A percentile compares a stretch with the other conserved stretches of the same genome.
Evolutionary conservation across 768 basidiomycete genomes (phyloP).

Genomic region (Suillus luteus): DNA sequence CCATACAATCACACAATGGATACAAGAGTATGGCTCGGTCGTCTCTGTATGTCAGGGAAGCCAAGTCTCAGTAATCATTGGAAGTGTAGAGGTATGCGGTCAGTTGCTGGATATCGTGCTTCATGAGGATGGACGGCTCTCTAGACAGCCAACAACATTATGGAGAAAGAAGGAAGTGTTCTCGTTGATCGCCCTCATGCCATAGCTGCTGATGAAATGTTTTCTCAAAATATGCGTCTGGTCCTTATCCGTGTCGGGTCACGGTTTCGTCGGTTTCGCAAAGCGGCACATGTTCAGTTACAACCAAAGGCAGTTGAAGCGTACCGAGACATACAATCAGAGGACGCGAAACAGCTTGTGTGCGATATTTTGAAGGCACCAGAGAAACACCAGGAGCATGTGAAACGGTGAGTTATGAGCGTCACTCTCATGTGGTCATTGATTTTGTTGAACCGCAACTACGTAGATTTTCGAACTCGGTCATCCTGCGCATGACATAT

Average conservation of each 20-base stretch:
- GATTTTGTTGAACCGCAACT: neutral
- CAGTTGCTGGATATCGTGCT: slow-evolving; percentile 20
- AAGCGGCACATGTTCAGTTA: slow-evolving; percentile 52
- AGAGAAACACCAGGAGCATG: slow-evolving; percentile 5
- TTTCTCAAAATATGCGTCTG: slow-evolving; percentile 56
- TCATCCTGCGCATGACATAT: slow-evolving; percentile 48
- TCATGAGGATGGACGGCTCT: neutral
- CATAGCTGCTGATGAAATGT: slow-evolving; percentile 53
- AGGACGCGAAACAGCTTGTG: slow-evolving; percentile 22
- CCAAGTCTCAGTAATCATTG: slow-evolving; percentile 30
- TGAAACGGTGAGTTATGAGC: neutral
- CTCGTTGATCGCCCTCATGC: slow-evolving; percentile 49
- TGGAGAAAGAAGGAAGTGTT: slow-evolving; percentile 56
- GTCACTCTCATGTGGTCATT: neutral
- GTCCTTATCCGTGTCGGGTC: slow-evolving; percentile 51
- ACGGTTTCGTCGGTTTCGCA: slow-evolving; percentile 55
- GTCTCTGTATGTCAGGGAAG: slow-evolving; percentile 27
- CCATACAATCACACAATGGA: slow-evolving; percentile 40
- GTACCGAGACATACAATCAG: slow-evolving; percentile 46
- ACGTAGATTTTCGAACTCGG: slow-evolving; percentile 48
- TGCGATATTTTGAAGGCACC: slow-evolving; percentile 11
- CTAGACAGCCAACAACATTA: slow-evolving; percentile 53
- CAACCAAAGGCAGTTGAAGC: slow-evolving; percentile 45
- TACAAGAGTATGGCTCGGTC: slow-evolving; percentile 30
- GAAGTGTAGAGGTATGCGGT: slow-evolving; percentile 22